Evolutionary conservation across 2,329 filamentous ascomycete species (phyloP).

Genomic region (Aspergillus fructus): DNA sequence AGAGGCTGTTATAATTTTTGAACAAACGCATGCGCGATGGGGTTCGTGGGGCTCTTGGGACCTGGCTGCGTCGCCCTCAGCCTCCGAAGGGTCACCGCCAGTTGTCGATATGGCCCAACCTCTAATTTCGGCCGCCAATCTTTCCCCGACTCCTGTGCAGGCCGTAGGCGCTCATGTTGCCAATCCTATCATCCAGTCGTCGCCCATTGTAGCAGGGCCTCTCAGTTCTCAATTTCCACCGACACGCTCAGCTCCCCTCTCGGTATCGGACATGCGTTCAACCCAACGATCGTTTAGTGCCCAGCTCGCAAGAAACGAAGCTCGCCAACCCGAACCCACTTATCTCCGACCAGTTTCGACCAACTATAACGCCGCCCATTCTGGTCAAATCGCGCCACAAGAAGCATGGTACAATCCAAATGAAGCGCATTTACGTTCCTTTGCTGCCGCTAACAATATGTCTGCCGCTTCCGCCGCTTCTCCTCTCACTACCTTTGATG

Average conservation of each 20-base stretch:
- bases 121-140: constrained; percentile 18
- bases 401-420: constrained; percentile 36
- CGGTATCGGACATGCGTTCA: constrained; percentile 22
- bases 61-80: constrained; percentile 32
- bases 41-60: constrained; percentile 62
- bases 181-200: constrained; percentile 10
- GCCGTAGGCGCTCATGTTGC: constrained; percentile 7
- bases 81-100: constrained; percentile 26
- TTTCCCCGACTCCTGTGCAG: constrained; percentile 14
- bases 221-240: constrained; percentile 19
- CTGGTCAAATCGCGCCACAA: constrained; percentile 27
- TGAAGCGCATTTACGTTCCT: constrained; percentile 18
- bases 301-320: constrained; percentile 20
- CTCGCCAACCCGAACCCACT: constrained; percentile 32
- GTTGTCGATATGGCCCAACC: constrained; percentile 15
- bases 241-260: constrained; percentile 14
- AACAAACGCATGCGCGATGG: constrained; percentile 76
- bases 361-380: constrained; percentile 16
- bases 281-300: constrained; percentile 19
- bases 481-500: constrained; percentile 57
- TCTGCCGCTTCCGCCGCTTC: constrained; percentile 38
- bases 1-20: constrained; percentile 74
- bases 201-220: constrained; percentile 14
- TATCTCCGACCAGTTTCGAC: constrained; percentile 30
- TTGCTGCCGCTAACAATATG: constrained; percentile 23